Conservation (phyloP, 108 stramenopile genomes). For the Cyclotella sp. region DNA sequence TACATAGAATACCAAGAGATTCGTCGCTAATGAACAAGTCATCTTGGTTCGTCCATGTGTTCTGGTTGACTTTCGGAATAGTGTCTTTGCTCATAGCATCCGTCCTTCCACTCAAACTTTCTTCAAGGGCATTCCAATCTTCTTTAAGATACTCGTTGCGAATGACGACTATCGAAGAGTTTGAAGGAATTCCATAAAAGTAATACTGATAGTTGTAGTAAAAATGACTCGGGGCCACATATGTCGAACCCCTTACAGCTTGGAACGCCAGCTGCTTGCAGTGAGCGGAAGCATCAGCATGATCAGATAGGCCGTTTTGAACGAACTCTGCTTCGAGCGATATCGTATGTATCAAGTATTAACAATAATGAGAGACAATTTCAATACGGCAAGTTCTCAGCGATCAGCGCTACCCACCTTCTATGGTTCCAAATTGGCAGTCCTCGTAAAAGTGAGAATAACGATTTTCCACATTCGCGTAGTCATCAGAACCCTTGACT, state of each 20-base stretch:
- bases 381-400: neutral
- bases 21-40: slow-evolving; percentile 38
- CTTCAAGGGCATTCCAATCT: slow-evolving; percentile 45
- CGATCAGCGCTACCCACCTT: neutral
- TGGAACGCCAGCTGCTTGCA: slow-evolving; percentile 6
- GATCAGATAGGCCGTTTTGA: slow-evolving; percentile 19
- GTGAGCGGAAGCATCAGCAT: neutral
- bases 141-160: slow-evolving; percentile 49
- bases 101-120: slow-evolving; percentile 28
- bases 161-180: slow-evolving; percentile 37
- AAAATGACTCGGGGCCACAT: slow-evolving; percentile 7
- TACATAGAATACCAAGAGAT: slow-evolving; percentile 34
- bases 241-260: slow-evolving; percentile 15
- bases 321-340: slow-evolving; percentile 10
- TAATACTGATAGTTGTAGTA: slow-evolving; percentile 48
- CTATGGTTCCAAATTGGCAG: slow-evolving; percentile 18
- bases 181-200: slow-evolving; percentile 17
- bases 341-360: no score
- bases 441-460: slow-evolving; percentile 5
- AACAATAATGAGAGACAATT: no score
- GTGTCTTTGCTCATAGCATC: slow-evolving; percentile 3
- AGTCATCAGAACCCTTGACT: neutral
- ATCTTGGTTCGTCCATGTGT: slow-evolving; percentile 10
- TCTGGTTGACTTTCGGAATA: slow-evolving; percentile 26
- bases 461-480: neutral